phyloP scores from a whole-genome alignment of 225 moss, liverwort and hornwort species.

The Thuidium tamariscinum region DNA sequence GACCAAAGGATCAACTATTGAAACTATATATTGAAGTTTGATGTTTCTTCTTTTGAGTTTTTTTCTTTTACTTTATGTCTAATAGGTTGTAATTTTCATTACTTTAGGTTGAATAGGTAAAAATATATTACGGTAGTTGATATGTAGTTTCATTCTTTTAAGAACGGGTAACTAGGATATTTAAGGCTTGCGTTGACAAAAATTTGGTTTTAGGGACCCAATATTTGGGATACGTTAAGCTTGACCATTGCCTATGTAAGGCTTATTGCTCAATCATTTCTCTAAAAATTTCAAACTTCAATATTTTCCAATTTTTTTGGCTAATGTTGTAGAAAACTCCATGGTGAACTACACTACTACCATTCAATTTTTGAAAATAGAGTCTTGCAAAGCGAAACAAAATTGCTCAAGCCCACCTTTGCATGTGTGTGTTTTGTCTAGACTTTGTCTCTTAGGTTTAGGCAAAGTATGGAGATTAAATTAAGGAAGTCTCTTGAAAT shows the following conservation, averaged over 20 bases:
- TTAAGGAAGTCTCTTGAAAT: no score
- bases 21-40: neutral
- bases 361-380: neutral
- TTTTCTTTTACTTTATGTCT: no score
- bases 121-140: neutral
- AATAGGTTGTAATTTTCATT: neutral
- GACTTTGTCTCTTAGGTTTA: no score
- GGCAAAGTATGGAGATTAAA: no score
- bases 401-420: neutral
- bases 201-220: no score
- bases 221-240: neutral
- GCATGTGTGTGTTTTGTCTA: no score
- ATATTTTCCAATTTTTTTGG: neutral
- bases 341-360: neutral
- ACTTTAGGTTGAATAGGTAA: neutral
- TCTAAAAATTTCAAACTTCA: neutral
- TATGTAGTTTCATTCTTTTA: neutral
- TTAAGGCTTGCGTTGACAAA: neutral
- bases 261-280: neutral
- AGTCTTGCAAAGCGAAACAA: neutral
- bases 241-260: neutral
- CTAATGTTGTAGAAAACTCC: neutral
- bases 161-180: rapidly evolving
- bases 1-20: neutral
- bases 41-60: neutral